phyloP scores from a whole-genome alignment of 2,329 filamentous ascomycete genomes.

The Penicillium concentricum region DNA sequence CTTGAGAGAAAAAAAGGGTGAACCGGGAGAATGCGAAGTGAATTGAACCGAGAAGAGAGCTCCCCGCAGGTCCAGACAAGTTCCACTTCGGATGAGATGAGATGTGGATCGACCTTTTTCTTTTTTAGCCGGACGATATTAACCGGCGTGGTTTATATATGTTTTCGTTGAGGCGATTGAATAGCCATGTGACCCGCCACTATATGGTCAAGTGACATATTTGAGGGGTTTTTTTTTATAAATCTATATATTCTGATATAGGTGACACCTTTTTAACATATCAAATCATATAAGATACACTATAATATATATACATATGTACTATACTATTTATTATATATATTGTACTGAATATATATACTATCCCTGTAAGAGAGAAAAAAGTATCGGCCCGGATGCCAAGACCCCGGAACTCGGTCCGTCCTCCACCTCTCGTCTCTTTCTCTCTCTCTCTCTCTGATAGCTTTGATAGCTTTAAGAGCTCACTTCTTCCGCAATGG shows the following conservation, averaged over 20 bases:
- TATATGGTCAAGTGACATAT: neutral
- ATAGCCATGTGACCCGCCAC: neutral
- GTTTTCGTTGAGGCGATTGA: neutral
- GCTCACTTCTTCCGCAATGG: slow-evolving; percentile 19
- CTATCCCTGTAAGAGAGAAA: neutral
- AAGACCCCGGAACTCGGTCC: slow-evolving; percentile 7
- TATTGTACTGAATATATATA: no score
- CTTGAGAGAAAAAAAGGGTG: neutral
- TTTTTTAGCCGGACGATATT: slow-evolving; percentile 12
- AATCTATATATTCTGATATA: no score
- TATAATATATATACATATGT: no score
- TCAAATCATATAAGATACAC: no score
- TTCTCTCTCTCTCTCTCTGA: neutral
- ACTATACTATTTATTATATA: no score
- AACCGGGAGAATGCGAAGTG: slow-evolving; percentile 15
- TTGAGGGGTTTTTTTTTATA: no score
- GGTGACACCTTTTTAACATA: no score
- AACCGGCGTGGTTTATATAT: neutral
- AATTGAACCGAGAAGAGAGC: slow-evolving; percentile 22
- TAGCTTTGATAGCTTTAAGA: neutral
- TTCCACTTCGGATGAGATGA: neutral
- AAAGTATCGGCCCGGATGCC: neutral
- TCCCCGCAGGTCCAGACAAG: slow-evolving; percentile 10
- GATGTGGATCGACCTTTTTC: neutral
- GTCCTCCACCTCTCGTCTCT: slow-evolving; percentile 4